Conservation (phyloP, 2,329 filamentous ascomycete genomes). For the Xylaria sp. region DNA sequence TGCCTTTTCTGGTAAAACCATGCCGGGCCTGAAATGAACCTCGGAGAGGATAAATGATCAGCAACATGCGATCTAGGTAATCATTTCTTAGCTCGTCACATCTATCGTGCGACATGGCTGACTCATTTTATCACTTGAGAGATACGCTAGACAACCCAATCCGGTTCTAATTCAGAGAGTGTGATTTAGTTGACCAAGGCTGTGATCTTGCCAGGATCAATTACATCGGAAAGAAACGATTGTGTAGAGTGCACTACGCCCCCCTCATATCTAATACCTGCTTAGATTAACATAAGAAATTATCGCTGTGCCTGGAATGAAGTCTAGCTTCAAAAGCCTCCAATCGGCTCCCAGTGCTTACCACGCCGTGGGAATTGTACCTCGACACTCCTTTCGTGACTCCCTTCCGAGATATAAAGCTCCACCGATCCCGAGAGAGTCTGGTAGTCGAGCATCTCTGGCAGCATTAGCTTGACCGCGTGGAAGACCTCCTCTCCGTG, state of each 20-base stretch:
- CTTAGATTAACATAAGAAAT: background rate
- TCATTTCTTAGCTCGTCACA: too few species aligned
- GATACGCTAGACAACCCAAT: too few species aligned
- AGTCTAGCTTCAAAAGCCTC: background rate
- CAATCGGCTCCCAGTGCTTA: background rate
- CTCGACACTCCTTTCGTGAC: background rate
- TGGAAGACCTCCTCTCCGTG: background rate
- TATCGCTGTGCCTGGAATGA: background rate
- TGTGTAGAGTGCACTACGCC: too few species aligned
- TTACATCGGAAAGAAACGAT: too few species aligned
- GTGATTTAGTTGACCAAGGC: too few species aligned
- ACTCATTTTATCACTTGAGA: too few species aligned
- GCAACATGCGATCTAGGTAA: background rate
- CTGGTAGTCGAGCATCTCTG: background rate
- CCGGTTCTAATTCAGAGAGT: too few species aligned
- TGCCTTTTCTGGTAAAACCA: slow-evolving; percentile 14
- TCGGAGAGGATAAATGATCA: background rate
- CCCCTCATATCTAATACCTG: background rate
- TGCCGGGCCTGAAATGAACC: background rate
- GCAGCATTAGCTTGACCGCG: background rate
- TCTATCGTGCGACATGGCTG: background rate
- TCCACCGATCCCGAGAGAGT: background rate
- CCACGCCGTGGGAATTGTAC: background rate
- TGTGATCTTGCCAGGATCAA: too few species aligned
- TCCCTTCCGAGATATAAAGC: background rate